phyloP scores from a whole-genome alignment of 345 rosid genomes.

The Euclidium syriacum region DNA sequence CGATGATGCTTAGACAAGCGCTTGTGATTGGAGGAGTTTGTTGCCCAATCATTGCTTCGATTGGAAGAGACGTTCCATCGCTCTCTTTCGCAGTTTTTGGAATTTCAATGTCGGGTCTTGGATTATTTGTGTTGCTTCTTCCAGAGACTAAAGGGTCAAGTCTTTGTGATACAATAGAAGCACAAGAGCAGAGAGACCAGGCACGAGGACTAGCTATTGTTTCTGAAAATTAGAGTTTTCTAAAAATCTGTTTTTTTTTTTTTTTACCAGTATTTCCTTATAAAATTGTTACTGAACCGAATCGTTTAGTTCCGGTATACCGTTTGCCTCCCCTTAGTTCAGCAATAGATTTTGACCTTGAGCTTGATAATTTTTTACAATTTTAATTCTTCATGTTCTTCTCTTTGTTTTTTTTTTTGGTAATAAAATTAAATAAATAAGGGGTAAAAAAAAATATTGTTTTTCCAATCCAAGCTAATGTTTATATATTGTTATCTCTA shows the following conservation, averaged over 20 bases:
- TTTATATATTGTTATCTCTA: too few species aligned
- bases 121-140: constrained; percentile 26
- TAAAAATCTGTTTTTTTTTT: not conserved
- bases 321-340: too few species aligned
- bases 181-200: constrained; percentile 30
- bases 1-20: constrained; percentile 42
- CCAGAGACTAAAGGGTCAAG: constrained; percentile 33
- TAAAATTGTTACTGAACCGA: not conserved
- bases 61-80: constrained; percentile 16
- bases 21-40: constrained; percentile 29
- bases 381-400: too few species aligned
- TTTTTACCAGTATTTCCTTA: not conserved
- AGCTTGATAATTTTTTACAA: too few species aligned
- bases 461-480: too few species aligned
- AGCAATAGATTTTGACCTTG: too few species aligned
- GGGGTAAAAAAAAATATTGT: too few species aligned
- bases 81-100: constrained; percentile 37
- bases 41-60: constrained; percentile 31
- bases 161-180: constrained; percentile 40
- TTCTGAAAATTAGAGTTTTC: not conserved
- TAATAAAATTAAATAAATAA: too few species aligned
- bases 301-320: not conserved
- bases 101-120: constrained; percentile 11
- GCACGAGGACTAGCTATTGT: not conserved
- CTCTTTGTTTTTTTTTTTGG: too few species aligned